A percentile compares a stretch with the other conserved stretches of the same genome.
Conservation (phyloP, 495 filamentous ascomycete genomes). For the Letharia lupina region DNA sequence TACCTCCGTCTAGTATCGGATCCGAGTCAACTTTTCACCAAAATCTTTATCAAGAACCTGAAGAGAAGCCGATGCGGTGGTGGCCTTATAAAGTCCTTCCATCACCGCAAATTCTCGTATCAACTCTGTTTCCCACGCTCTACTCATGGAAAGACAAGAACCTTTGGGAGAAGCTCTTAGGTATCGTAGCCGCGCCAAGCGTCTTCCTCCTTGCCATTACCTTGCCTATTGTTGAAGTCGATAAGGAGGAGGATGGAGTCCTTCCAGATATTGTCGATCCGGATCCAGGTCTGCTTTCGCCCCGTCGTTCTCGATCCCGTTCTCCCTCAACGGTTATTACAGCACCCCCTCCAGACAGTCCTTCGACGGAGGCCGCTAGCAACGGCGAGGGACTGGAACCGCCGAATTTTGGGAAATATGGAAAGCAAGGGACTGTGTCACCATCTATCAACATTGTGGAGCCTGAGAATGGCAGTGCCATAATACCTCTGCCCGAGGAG, state of each 20-base stretch:
- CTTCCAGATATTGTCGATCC: conserved; percentile 30
- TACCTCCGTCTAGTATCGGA: conserved; percentile 44
- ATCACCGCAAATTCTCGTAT: conserved; percentile 56
- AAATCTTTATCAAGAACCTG: conserved; percentile 20
- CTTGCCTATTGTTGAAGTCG: conserved; percentile 76
- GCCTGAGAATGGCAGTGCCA: conserved; percentile 7
- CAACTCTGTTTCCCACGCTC: conserved; percentile 83
- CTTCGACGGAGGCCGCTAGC: conserved; percentile 15
- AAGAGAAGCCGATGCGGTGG: conserved; percentile 42
- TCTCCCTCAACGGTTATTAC: conserved; percentile 28
- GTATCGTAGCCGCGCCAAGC: conserved; percentile 73
- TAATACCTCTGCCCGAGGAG: conserved; percentile 17
- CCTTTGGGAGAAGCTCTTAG: conserved; percentile 66
- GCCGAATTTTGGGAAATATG: not conserved
- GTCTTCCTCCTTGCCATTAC: conserved; percentile 88
- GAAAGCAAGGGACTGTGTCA: conserved; percentile 15
- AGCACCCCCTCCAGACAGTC: conserved; percentile 40
- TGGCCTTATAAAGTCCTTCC: conserved; percentile 71
- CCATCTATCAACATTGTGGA: conserved; percentile 19
- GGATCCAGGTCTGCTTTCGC: conserved; percentile 36
- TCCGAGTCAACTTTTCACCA: conserved; percentile 35
- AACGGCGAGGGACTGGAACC: not conserved
- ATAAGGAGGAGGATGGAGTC: conserved; percentile 43
- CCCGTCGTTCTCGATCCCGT: conserved; percentile 25
- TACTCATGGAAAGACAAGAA: conserved; percentile 68